Conservation (phyloP, 2,329 filamentous ascomycete genomes). For the Ceratocystis lukuohia region DNA sequence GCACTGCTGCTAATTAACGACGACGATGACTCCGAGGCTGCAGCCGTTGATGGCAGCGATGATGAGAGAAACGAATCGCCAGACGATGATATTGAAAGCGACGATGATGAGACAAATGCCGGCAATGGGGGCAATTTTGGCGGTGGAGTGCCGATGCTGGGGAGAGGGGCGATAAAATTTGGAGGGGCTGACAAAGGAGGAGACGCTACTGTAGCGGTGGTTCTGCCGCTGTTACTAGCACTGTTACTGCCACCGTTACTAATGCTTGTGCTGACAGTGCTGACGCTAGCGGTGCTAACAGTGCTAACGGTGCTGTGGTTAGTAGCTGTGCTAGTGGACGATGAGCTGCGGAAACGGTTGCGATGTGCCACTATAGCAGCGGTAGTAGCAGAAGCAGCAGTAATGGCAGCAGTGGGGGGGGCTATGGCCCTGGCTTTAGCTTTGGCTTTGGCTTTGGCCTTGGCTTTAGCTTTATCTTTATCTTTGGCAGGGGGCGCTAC, state of each 20-base stretch:
- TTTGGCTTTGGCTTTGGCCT: not conserved
- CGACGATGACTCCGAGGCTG: not conserved
- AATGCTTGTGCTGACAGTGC: not conserved
- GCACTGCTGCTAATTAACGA: not conserved
- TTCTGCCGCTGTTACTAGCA: not conserved
- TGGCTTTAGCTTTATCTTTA: not conserved
- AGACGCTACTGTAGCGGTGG: not conserved
- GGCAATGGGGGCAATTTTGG: slow-evolving; percentile 11
- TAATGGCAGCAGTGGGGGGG: too few species aligned
- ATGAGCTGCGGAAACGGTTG: not conserved
- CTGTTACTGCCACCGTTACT: not conserved
- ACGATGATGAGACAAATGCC: not conserved
- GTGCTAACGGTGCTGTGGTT: slow-evolving; percentile 5
- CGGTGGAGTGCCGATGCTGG: slow-evolving; percentile 11
- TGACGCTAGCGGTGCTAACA: not conserved
- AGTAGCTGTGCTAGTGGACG: slow-evolving; percentile 6
- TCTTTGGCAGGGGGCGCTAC: not conserved
- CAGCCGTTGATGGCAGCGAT: not conserved
- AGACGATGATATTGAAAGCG: not conserved
- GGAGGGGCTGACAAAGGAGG: not conserved
- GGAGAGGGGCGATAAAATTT: slow-evolving; percentile 6
- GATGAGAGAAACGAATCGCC: not conserved
- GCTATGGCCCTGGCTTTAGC: not conserved
- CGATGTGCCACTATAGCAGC: not conserved
- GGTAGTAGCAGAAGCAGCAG: too few species aligned